These are phyloP conservation scores for Cryomyces antarcticus DNA, from an alignment of 495 filamentous ascomycete species.

Conservation along the genomic window DNA sequence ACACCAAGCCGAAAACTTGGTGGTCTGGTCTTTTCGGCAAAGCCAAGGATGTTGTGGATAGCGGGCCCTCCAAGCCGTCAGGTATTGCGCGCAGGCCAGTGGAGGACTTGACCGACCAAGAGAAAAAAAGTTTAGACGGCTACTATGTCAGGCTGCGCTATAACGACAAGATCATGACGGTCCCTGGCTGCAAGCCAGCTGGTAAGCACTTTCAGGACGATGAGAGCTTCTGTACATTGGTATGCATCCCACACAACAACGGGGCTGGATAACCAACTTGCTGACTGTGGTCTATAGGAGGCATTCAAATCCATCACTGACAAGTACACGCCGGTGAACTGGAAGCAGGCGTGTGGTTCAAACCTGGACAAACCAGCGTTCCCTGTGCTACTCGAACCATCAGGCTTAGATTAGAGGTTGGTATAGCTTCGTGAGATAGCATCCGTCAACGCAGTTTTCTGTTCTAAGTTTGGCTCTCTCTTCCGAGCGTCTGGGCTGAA, in stretches of 20 bases:
- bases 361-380: conserved; percentile 39
- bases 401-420: neutral
- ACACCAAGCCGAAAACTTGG: conserved; percentile 19
- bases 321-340: conserved; percentile 66
- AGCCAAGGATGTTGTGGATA: conserved; percentile 7
- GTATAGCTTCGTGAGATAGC: too few relatives aligned
- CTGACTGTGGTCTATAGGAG: conserved; percentile 27
- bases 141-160: conserved; percentile 93
- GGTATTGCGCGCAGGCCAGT: conserved; percentile 31
- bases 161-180: conserved; percentile 60
- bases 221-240: conserved; percentile 78
- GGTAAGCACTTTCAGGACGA: conserved; percentile 81
- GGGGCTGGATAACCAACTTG: neutral
- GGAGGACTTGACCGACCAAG: conserved; percentile 24
- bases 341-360: conserved; percentile 50
- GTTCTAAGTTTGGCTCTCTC: too few relatives aligned
- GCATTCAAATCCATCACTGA: conserved; percentile 87
- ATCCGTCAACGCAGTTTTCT: too few relatives aligned
- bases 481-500: too few relatives aligned
- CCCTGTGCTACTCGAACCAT: conserved; percentile 12
- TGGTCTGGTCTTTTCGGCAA: conserved; percentile 25
- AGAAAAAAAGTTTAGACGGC: conserved; percentile 34
- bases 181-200: conserved; percentile 57
- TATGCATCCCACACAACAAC: conserved; percentile 18
- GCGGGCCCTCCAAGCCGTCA: conserved; percentile 2